Conservation (phyloP, 148 eudicot species). For the Silene uniflora region DNA sequence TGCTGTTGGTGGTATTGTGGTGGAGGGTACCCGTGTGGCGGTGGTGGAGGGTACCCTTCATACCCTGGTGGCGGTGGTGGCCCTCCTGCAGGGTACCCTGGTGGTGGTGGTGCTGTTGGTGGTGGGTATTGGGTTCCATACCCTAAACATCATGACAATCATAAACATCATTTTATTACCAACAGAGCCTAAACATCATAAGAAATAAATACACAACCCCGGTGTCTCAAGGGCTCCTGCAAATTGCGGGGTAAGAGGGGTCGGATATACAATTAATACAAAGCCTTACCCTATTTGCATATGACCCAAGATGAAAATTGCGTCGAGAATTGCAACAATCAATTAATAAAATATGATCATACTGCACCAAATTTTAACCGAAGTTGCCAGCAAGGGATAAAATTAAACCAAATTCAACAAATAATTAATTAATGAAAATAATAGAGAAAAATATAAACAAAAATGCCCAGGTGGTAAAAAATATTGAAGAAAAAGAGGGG, state of each 20-base stretch:
- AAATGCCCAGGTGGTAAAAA: not conserved
- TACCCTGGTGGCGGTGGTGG: constrained; percentile 22
- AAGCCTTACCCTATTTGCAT: too few relatives aligned
- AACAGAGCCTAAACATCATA: not conserved
- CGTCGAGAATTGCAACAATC: not conserved
- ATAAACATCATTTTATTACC: not conserved
- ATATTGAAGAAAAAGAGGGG: not conserved
- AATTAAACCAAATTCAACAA: too few relatives aligned
- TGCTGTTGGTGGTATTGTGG: constrained; percentile 37
- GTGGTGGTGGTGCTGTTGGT: constrained; percentile 37
- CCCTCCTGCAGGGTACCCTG: constrained; percentile 14
- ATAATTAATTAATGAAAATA: not conserved
- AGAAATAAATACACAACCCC: not conserved
- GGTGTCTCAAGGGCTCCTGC: too few relatives aligned
- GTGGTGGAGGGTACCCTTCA: constrained; percentile 36
- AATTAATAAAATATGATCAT: not conserved
- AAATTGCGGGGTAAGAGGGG: too few relatives aligned
- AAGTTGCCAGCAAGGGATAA: too few relatives aligned
- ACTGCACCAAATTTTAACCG: not conserved
- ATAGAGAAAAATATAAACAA: not conserved
- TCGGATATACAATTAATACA: too few relatives aligned
- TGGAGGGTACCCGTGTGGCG: constrained; percentile 32
- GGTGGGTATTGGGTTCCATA: constrained; percentile 48
- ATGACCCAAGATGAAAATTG: too few relatives aligned
- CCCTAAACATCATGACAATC: constrained; percentile 16